Conservation (phyloP, 2,329 filamentous ascomycete species). For the Pezicula neosporulosa region DNA sequence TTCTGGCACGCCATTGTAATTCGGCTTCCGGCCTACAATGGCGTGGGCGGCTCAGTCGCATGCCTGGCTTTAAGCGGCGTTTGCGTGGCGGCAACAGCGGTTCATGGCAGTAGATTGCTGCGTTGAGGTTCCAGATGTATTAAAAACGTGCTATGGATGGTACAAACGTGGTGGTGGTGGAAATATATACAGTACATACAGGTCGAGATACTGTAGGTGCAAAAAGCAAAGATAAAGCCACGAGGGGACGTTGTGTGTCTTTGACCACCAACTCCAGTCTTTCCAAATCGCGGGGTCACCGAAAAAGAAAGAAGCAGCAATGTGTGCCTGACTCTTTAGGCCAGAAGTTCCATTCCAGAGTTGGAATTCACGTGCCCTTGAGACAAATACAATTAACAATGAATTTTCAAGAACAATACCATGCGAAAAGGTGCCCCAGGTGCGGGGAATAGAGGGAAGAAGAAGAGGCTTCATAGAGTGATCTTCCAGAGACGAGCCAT, state of each 20-base stretch:
- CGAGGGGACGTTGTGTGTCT: not conserved
- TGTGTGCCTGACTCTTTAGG: no score
- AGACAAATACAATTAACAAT: not conserved
- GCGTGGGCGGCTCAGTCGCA: not conserved
- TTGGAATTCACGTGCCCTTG: not conserved
- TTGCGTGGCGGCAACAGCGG: not conserved
- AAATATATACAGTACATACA: not conserved
- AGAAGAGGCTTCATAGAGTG: constrained; percentile 22
- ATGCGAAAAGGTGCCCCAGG: constrained; percentile 16
- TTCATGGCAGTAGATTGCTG: not conserved
- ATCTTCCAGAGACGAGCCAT: constrained; percentile 24
- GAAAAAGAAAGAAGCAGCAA: no score
- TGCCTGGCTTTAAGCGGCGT: not conserved
- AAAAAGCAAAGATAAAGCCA: not conserved
- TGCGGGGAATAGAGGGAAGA: constrained; percentile 28
- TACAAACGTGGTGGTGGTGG: not conserved
- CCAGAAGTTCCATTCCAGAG: no score
- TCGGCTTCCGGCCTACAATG: no score
- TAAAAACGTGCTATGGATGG: not conserved
- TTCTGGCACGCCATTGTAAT: no score
- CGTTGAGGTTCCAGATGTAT: not conserved
- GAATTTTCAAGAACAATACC: constrained; percentile 5
- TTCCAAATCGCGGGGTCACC: not conserved
- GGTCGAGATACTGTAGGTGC: not conserved
- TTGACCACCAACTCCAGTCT: not conserved